Base-by-base conservation (phyloP, 106 monocot genomes). In the Gastrodia elata region DNA sequence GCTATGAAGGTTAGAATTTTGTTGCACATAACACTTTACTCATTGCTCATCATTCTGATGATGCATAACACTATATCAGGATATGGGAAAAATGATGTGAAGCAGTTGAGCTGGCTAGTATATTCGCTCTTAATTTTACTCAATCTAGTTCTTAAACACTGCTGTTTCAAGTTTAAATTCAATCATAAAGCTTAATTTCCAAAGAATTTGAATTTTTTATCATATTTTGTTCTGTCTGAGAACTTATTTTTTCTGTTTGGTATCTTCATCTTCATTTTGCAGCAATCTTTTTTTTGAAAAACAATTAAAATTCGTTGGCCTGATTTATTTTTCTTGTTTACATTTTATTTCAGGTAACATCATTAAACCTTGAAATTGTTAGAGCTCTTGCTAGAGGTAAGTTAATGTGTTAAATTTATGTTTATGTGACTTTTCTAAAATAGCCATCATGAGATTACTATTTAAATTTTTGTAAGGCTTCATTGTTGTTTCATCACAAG, bases 361-460 rank as follows among this genome's bases (percentile, higher is more conserved):
- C 92, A 25, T 88, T 96, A 73, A 90, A 92, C 80, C 92, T 88
- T 74, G 86, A 90, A 75, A 90, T 96, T 75, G 96, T 96, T 43
- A 85, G 90, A 84, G 92, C 92, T 68, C 81, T 96, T 35, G 96
- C 96, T 76, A 88, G 90, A 88, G 96, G 96, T 92, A 81, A 4
- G 96, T 92, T 92, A 81, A 4, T n/a, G 32, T 64, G 25, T 69
- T 11, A 20, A 27, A 22, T 4, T 52, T 52, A n/a, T n/a, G n/a
- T n/a, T n/a, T n/a, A n/a, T n/a, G n/a, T n/a, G n/a, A n/a, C n/a
- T n/a, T n/a, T n/a, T n/a, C n/a, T n/a, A n/a, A n/a, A n/a, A n/a
- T n/a, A n/a, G n/a, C 32, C 10, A 32, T 32, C 32, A 61, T 57
- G 32, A 30, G 30, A 32, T 61, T 25, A 26, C 25, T 7, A 58